Conservation (phyloP, 176 grass and related monocot species). For the Aegilops longissima region DNA sequence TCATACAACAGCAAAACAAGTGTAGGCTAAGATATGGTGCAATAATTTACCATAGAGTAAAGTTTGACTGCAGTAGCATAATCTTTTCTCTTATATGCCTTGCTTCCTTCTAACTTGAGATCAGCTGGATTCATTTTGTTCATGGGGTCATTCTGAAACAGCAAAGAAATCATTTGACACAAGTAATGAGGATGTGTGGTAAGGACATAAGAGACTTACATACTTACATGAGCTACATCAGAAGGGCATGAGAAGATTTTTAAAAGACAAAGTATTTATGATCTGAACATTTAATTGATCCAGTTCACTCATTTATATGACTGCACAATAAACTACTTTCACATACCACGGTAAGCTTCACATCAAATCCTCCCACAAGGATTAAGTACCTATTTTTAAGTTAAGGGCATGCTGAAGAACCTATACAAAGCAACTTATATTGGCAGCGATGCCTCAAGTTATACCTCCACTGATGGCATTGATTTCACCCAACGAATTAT, state of each 20-base stretch:
- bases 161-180: too few relatives aligned
- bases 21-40: background rate
- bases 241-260: too few relatives aligned
- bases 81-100: constrained; percentile 36
- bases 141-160: constrained; percentile 19
- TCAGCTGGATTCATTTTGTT: constrained; percentile 16
- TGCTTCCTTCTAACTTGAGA: constrained; percentile 30
- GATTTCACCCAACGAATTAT: constrained; percentile 28
- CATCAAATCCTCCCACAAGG: too few relatives aligned
- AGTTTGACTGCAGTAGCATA: constrained; percentile 26
- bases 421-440: background rate
- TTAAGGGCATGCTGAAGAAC: background rate
- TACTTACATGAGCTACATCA: background rate
- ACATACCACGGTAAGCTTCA: too few relatives aligned
- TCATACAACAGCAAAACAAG: too few relatives aligned
- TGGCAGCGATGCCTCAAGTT: background rate
- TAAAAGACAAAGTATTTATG: too few relatives aligned
- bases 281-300: too few relatives aligned
- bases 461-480: constrained; percentile 16
- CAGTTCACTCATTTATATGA: too few relatives aligned
- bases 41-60: constrained; percentile 25
- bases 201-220: too few relatives aligned
- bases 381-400: too few relatives aligned
- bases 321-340: too few relatives aligned
- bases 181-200: background rate